Conservation (phyloP, 345 rosid genomes). For the Kandelia obovata region DNA sequence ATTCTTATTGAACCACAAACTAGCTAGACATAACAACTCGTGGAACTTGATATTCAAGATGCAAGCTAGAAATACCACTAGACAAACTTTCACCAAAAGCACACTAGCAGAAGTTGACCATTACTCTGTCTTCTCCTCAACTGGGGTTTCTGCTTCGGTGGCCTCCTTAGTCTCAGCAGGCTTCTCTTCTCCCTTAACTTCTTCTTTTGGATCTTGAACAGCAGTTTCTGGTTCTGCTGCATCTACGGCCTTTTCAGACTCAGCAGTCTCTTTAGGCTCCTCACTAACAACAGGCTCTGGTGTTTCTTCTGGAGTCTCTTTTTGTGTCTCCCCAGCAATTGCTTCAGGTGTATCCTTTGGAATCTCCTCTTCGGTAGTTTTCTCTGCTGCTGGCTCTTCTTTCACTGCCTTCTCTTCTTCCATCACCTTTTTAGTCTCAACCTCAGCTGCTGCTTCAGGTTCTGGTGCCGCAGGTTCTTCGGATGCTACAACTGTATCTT, state of each 20-base stretch:
- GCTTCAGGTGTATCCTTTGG: constrained; percentile 26
- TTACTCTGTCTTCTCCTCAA: constrained; percentile 33
- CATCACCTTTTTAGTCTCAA: constrained; percentile 27
- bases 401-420: constrained; percentile 31
- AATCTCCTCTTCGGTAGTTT: constrained; percentile 23
- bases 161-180: constrained; percentile 13
- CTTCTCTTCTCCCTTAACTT: constrained; percentile 24
- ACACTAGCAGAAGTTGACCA: not conserved
- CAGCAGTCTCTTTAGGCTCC: constrained; percentile 21
- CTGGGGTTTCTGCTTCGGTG: constrained; percentile 22
- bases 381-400: constrained; percentile 33
- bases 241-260: not conserved
- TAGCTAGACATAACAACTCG: not conserved
- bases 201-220: constrained; percentile 31
- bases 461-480: constrained; percentile 20
- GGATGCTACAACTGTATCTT: constrained; percentile 8
- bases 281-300: constrained; percentile 8
- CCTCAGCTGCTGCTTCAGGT: constrained; percentile 22
- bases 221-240: constrained; percentile 10
- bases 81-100: not conserved
- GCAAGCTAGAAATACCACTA: constrained; percentile 15
- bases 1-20: constrained; percentile 4
- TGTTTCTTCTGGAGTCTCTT: constrained; percentile 7
- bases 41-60: not conserved
- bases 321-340: constrained; percentile 6